These are phyloP conservation scores for Colletotrichum camelliae DNA, from an alignment of 2,329 filamentous ascomycete species.

Conservation along the genomic window DNA sequence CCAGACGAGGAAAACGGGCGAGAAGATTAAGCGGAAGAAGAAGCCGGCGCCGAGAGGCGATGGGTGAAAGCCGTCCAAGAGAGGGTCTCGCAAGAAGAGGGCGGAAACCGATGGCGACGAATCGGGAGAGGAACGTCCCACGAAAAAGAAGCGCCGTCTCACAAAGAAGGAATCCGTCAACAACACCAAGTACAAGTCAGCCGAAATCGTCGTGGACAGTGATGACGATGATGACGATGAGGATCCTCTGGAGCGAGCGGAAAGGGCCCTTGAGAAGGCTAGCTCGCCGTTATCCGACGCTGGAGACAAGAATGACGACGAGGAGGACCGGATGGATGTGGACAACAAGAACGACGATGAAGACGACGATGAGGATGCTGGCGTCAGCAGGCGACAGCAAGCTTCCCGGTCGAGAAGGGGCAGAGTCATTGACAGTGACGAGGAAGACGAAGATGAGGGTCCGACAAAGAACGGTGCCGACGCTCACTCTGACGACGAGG, in stretches of 20 bases:
- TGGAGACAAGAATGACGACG: conserved; percentile 33
- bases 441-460: conserved; percentile 50
- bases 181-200: conserved; percentile 78
- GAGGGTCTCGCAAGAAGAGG: conserved; percentile 67
- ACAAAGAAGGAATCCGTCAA: conserved; percentile 51
- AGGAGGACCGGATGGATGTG: conserved; percentile 57
- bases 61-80: conserved; percentile 36
- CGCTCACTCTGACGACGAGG: conserved; percentile 26
- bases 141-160: conserved; percentile 67
- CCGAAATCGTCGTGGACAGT: conserved; percentile 81
- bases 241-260: conserved; percentile 50
- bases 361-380: conserved; percentile 58
- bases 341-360: conserved; percentile 45
- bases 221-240: conserved; percentile 61
- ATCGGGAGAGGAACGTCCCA: conserved; percentile 55
- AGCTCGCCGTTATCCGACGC: conserved; percentile 38
- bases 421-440: conserved; percentile 60
- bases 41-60: conserved; percentile 45
- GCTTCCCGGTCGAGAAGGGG: conserved; percentile 55
- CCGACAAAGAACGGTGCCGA: conserved; percentile 18
- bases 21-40: conserved; percentile 81
- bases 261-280: conserved; percentile 43
- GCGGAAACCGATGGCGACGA: conserved; percentile 47
- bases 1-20: conserved; percentile 83
- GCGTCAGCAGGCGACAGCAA: conserved; percentile 49